Percentiles rank a stretch among this genome's conserved stretches.
Conservation (phyloP, 1,284 basidiomycete genomes). For the Pseudozyma sp. region DNA sequence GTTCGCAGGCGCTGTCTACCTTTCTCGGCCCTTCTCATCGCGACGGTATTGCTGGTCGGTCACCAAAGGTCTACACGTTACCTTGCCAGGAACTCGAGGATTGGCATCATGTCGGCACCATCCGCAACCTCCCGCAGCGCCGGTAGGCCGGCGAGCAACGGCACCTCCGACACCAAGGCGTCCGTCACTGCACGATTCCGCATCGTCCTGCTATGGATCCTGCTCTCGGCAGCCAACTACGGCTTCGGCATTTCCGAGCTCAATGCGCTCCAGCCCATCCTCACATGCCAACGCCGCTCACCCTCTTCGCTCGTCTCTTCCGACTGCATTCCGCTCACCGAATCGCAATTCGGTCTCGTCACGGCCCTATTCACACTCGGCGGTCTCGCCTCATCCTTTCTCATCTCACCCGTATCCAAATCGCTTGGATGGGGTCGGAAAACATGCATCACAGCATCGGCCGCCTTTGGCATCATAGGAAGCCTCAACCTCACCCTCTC, state of each 20-base stretch:
- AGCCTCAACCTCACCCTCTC: constrained; percentile 32
- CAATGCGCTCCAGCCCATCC: constrained; percentile 57
- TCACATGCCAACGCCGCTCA: constrained; percentile 39
- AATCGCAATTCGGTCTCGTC: constrained; percentile 76
- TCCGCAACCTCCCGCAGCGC: background rate
- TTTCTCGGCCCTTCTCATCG: too few species aligned
- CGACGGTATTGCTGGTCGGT: background rate
- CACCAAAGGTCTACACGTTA: too few species aligned
- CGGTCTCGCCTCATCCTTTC: constrained; percentile 77
- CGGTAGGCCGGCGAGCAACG: background rate
- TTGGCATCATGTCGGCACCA: constrained; percentile 2
- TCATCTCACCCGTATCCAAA: constrained; percentile 39
- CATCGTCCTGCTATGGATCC: constrained; percentile 55
- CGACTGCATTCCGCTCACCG: constrained; percentile 45
- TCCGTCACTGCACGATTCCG: constrained; percentile 38
- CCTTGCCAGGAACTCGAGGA: too few species aligned
- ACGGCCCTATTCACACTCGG: constrained; percentile 89
- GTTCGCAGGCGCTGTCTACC: too few species aligned
- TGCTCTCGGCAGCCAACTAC: constrained; percentile 59
- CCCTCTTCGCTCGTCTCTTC: constrained; percentile 26
- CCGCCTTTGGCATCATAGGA: constrained; percentile 26
- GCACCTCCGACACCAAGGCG: constrained; percentile 1
- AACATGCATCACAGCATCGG: constrained; percentile 32
- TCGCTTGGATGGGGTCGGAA: constrained; percentile 30
- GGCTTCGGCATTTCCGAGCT: constrained; percentile 66